phyloP scores from a whole-genome alignment of 1,139 yeast genomes.

The Hyphopichia burtonii region DNA sequence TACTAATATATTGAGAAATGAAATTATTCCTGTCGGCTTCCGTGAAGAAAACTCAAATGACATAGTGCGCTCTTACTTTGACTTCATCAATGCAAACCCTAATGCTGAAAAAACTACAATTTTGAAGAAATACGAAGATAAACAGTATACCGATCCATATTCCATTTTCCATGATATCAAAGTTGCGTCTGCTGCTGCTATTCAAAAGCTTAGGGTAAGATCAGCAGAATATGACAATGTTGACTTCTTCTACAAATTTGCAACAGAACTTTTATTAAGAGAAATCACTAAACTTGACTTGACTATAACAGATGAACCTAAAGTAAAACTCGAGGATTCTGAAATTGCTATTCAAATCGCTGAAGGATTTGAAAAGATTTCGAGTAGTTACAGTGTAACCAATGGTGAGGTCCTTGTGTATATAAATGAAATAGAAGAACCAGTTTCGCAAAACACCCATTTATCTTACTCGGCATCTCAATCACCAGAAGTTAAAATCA shows the following conservation, averaged over 20 bases:
- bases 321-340: constrained; percentile 6
- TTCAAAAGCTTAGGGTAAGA: constrained; percentile 53
- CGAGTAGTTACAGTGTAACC: constrained; percentile 53
- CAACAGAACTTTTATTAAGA: constrained; percentile 69
- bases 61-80: constrained; percentile 42
- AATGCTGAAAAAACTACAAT: constrained; percentile 19
- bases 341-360: constrained; percentile 25
- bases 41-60: constrained; percentile 42
- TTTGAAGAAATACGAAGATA: constrained; percentile 16
- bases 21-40: constrained; percentile 45
- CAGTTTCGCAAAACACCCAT: constrained; percentile 15
- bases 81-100: constrained; percentile 27
- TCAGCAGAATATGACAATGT: constrained; percentile 54
- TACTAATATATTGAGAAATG: constrained; percentile 31
- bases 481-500: constrained; percentile 25
- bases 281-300: constrained; percentile 55
- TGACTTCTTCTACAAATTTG: constrained; percentile 68
- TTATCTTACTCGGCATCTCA: constrained; percentile 20
- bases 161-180: constrained; percentile 72
- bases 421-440: constrained; percentile 32
- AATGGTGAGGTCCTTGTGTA: constrained; percentile 63
- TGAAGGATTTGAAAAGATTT: constrained; percentile 68
- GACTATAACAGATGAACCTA: constrained; percentile 17
- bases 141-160: constrained; percentile 48
- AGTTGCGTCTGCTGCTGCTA: constrained; percentile 53